Evolutionary conservation across 306 rosid species (phyloP).

Genomic region (Prunus salicina): DNA sequence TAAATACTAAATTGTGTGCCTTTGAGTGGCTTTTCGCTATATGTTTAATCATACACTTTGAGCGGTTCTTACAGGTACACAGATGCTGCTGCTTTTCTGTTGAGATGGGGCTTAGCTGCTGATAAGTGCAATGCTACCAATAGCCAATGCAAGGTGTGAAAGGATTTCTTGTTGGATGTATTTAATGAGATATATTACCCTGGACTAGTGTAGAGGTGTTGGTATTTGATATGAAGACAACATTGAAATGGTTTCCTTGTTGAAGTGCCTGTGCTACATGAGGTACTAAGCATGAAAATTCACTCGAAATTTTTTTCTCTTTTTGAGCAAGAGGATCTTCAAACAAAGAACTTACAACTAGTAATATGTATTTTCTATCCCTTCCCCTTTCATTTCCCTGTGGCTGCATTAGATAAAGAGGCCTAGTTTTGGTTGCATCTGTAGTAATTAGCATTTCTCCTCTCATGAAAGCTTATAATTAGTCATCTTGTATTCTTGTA

Average conservation of each 20-base stretch:
- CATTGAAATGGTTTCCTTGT: not conserved
- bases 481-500: not conserved
- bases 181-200: not conserved
- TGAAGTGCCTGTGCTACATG: not conserved
- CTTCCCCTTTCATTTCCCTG: not conserved
- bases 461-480: not conserved
- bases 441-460: not conserved
- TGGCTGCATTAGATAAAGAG: not conserved
- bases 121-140: conserved; percentile 86
- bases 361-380: too few relatives aligned
- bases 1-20: not conserved
- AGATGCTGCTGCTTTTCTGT: conserved; percentile 74
- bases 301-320: not conserved
- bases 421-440: not conserved
- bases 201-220: not conserved
- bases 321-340: not conserved
- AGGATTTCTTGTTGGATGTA: not conserved
- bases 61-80: conserved; percentile 55
- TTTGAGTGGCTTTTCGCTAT: not conserved
- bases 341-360: not conserved
- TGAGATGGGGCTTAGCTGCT: conserved; percentile 86
- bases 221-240: not conserved
- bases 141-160: conserved; percentile 84
- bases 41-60: not conserved
- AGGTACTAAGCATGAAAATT: not conserved